These are phyloP conservation scores for Penicillium nordicum DNA, from an alignment of 2,329 filamentous ascomycete genomes.

Conservation along the genomic window DNA sequence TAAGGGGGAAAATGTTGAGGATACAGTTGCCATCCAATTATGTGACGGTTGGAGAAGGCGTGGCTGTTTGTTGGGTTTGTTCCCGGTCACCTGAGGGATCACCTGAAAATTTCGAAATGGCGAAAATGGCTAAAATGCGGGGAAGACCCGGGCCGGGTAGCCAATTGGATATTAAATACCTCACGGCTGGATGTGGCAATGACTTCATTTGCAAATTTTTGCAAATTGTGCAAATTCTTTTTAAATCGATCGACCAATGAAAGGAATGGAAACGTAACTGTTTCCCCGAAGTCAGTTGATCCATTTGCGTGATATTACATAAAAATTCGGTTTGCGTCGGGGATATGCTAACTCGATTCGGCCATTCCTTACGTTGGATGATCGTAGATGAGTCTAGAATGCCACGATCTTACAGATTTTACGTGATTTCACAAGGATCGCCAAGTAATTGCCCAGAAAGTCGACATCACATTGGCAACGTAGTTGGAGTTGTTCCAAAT, in stretches of 20 bases:
- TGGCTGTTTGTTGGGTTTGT: background rate
- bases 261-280: background rate
- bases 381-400: background rate
- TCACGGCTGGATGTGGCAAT: background rate
- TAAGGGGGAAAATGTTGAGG: background rate
- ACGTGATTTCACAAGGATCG: background rate
- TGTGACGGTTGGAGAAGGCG: background rate
- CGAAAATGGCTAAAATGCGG: background rate
- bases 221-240: background rate
- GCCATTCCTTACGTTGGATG: background rate
- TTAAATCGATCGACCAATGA: background rate
- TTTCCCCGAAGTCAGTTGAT: background rate
- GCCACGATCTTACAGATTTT: background rate
- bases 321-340: background rate
- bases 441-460: background rate
- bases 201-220: background rate
- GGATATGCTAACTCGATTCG: background rate
- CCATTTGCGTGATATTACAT: background rate
- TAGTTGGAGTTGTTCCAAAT: background rate
- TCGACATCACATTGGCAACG: background rate
- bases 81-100: background rate
- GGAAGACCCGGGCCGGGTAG: background rate
- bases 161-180: background rate
- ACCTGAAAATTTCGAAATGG: background rate
- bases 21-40: background rate